Evolutionary conservation across 257 asterid species (phyloP).

Genomic region (Nicotiana undulata): DNA sequence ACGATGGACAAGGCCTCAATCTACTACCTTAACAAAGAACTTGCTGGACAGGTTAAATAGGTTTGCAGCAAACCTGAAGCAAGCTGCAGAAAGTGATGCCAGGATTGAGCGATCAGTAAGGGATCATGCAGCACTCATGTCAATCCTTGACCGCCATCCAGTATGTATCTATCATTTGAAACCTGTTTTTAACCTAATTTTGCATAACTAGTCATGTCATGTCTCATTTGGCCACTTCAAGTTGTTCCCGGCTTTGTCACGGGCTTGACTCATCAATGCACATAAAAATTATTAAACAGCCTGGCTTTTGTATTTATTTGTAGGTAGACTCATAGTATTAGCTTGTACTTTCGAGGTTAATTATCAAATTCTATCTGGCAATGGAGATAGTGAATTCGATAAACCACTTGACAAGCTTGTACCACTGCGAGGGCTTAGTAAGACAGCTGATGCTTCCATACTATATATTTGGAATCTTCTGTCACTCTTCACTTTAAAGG

Average conservation of each 20-base stretch:
- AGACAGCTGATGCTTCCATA: neutral
- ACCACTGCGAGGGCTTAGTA: neutral
- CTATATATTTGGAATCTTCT: neutral
- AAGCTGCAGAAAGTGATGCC: conserved; percentile 93
- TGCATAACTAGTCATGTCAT: neutral
- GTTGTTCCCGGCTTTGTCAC: neutral
- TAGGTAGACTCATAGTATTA: neutral
- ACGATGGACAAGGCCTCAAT: conserved; percentile 98
- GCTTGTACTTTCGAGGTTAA: neutral
- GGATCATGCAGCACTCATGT: conserved; percentile 77
- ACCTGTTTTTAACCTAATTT: neutral
- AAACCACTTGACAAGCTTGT: neutral
- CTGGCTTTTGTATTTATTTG: neutral
- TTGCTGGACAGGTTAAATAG: conserved; percentile 79
- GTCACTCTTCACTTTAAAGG: neutral
- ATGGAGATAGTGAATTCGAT: neutral
- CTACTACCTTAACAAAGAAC: conserved; percentile 83
- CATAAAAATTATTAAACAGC: neutral
- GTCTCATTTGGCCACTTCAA: neutral
- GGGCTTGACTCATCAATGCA: neutral
- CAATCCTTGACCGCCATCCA: conserved; percentile 84
- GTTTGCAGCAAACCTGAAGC: conserved; percentile 89
- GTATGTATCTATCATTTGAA: conserved; percentile 36
- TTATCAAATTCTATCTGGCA: neutral
- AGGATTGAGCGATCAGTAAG: conserved; percentile 94